These are phyloP conservation scores for Oldenlandia corymbosa DNA, from an alignment of 257 asterid genomes.

Conservation along the genomic window DNA sequence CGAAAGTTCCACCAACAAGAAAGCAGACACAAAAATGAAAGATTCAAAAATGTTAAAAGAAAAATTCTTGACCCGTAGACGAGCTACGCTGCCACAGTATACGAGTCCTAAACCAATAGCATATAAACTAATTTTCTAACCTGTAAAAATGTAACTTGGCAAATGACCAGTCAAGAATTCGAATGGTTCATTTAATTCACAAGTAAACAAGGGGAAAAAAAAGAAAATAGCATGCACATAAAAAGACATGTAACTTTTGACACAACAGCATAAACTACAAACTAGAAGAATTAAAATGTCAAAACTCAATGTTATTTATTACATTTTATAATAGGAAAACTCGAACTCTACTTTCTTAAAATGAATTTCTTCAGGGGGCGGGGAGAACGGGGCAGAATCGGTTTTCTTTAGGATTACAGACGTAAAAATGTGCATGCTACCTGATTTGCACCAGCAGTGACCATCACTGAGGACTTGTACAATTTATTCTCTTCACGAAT, in stretches of 20 bases:
- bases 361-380: background rate
- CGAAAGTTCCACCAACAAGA: too few species aligned
- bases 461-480: slow-evolving; percentile 86
- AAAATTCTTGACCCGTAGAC: too few species aligned
- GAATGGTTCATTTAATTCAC: background rate
- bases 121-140: background rate
- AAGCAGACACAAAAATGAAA: background rate
- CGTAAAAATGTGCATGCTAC: slow-evolving; percentile 25
- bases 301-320: background rate
- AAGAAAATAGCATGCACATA: background rate
- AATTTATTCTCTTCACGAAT: slow-evolving; percentile 60
- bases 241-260: background rate
- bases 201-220: background rate
- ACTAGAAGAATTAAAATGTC: background rate
- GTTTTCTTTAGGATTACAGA: background rate
- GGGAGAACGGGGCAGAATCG: background rate
- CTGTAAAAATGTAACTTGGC: background rate
- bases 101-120: too few species aligned
- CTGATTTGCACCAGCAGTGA: slow-evolving; percentile 99
- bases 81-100: too few species aligned
- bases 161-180: background rate
- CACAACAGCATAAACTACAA: background rate
- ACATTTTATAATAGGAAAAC: background rate
- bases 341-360: background rate
- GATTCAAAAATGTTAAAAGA: too few species aligned